Evolutionary conservation across 371 early-diverging fungal species (phyloP).

Genomic region (Mucor velutinosus): DNA sequence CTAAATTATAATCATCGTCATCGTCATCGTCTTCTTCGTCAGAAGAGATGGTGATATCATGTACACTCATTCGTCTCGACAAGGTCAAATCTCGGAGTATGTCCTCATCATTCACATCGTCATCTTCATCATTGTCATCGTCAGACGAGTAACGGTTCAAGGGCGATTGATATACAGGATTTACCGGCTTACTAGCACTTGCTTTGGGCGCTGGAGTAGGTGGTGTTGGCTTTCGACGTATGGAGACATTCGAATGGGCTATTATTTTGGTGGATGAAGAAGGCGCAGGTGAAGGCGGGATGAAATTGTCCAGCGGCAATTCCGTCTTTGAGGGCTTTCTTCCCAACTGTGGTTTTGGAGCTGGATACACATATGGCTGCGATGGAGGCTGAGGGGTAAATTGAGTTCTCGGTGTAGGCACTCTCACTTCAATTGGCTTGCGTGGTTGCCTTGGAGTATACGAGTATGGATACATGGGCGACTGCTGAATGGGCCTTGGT

Average conservation of each 20-base stretch:
- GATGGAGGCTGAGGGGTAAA: not conserved
- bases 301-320: not conserved
- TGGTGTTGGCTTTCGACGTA: slow-evolving; percentile 2
- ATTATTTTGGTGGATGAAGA: slow-evolving; percentile 4
- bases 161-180: not conserved
- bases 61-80: slow-evolving; percentile 10
- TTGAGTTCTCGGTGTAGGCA: not conserved
- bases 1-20: not conserved
- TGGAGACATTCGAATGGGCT: not conserved
- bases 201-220: not conserved
- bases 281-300: not conserved
- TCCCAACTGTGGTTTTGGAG: slow-evolving; percentile 7
- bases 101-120: not conserved
- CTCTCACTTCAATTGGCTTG: not conserved
- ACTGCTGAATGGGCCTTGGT: slow-evolving; percentile 9
- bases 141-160: not conserved
- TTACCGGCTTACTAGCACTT: not conserved
- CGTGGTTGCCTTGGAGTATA: slow-evolving; percentile 9
- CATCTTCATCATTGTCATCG: slow-evolving; percentile 11
- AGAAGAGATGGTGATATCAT: slow-evolving; percentile 10
- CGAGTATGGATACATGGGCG: not conserved
- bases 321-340: slow-evolving; percentile 22
- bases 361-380: slow-evolving; percentile 8
- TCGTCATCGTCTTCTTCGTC: slow-evolving; percentile 7
- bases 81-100: slow-evolving; percentile 1